These are phyloP conservation scores for Tephrocybe rancida DNA, from an alignment of 768 basidiomycete species.

Conservation along the genomic window DNA sequence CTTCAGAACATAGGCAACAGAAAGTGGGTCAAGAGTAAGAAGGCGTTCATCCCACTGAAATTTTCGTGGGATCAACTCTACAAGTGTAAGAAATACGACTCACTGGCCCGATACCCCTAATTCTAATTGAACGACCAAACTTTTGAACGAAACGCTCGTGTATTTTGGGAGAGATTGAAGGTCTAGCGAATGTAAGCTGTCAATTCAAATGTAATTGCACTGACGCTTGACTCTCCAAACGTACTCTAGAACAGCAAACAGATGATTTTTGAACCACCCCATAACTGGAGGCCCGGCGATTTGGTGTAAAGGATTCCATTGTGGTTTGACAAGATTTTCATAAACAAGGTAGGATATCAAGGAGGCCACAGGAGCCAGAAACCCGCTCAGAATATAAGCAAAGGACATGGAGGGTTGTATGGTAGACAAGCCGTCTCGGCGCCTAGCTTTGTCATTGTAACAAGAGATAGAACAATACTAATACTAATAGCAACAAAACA, in stretches of 20 bases:
- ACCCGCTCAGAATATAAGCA: conserved; percentile 7
- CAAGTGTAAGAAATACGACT: conserved; percentile 22
- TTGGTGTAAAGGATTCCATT: conserved; percentile 48
- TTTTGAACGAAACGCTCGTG: conserved; percentile 55
- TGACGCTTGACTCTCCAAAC: conserved; percentile 28
- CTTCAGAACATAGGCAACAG: conserved; percentile 74
- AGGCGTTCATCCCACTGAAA: conserved; percentile 78
- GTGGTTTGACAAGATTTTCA: conserved; percentile 31
- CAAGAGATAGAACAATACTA: background rate
- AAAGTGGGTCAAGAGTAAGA: conserved; percentile 77
- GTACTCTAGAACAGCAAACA: conserved; percentile 60
- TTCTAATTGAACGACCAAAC: conserved; percentile 72
- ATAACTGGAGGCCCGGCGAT: conserved; percentile 64
- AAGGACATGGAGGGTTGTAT: conserved; percentile 10
- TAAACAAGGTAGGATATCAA: conserved; percentile 29
- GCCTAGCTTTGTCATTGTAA: background rate
- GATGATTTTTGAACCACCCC: conserved; percentile 54
- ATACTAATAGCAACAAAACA: conserved; percentile 9
- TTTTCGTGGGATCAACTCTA: background rate
- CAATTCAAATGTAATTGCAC: too few relatives aligned
- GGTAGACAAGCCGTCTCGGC: background rate
- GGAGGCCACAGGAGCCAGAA: conserved; percentile 2
- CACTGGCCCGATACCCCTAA: conserved; percentile 71
- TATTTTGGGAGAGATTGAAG: conserved; percentile 51
- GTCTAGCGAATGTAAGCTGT: conserved; percentile 31